phyloP scores from a whole-genome alignment of 2,329 filamentous ascomycete genomes.

The Colletotrichum sp. region DNA sequence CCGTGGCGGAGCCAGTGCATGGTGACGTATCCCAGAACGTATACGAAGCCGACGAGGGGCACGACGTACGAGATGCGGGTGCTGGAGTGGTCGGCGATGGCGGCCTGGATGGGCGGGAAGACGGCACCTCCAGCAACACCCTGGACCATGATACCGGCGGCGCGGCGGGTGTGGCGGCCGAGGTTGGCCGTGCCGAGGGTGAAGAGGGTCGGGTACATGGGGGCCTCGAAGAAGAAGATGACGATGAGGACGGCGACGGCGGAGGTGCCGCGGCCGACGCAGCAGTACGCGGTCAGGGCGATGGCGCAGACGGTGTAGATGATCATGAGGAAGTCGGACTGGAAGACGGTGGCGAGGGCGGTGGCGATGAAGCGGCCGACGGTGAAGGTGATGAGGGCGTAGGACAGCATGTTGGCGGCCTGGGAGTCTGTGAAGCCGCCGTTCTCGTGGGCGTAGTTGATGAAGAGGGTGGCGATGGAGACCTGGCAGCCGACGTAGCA shows the following conservation, averaged over 20 bases:
- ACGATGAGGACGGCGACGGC: slow-evolving; percentile 61
- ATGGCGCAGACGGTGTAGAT: slow-evolving; percentile 50
- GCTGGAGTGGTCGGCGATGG: slow-evolving; percentile 40
- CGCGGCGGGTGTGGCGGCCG: slow-evolving; percentile 78
- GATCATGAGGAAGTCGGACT: slow-evolving; percentile 17
- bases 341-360: slow-evolving; percentile 56
- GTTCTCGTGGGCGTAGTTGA: slow-evolving; percentile 69
- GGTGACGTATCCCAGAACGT: slow-evolving; percentile 36
- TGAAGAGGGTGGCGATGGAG: slow-evolving; percentile 71
- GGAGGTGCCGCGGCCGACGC: slow-evolving; percentile 46
- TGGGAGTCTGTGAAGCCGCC: slow-evolving; percentile 48
- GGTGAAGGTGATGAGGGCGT: slow-evolving; percentile 45
- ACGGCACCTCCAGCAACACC: slow-evolving; percentile 61
- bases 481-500: slow-evolving; percentile 79
- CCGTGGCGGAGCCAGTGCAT: slow-evolving; percentile 36
- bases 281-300: slow-evolving; percentile 27
- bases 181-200: slow-evolving; percentile 63
- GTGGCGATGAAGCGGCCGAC: slow-evolving; percentile 62
- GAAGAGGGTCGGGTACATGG: slow-evolving; percentile 65
- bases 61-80: slow-evolving; percentile 49
- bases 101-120: slow-evolving; percentile 59
- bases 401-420: slow-evolving; percentile 27
- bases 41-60: slow-evolving; percentile 46
- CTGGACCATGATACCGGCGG: slow-evolving; percentile 65
- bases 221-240: slow-evolving; percentile 62